Percentiles rank a stretch among this genome's conserved stretches.
These are phyloP conservation scores for Lasiodiplodia citricola DNA, from an alignment of 2,329 filamentous ascomycete species.

Conservation along the genomic window DNA sequence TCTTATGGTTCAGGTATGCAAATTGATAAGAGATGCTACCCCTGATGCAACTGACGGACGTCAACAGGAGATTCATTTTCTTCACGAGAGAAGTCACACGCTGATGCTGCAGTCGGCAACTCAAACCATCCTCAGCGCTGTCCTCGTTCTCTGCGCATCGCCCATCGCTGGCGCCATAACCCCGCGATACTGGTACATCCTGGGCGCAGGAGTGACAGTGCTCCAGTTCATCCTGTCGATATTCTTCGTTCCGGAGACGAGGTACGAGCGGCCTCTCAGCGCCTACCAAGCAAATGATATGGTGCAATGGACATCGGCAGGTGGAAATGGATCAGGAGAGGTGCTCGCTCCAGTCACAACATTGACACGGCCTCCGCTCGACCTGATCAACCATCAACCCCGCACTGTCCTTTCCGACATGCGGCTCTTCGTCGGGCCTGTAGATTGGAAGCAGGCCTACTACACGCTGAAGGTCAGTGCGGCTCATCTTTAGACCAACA, in stretches of 20 bases:
- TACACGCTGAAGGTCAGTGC: conserved; percentile 34
- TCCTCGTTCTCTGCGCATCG: conserved; percentile 48
- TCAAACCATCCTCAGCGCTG: conserved; percentile 46
- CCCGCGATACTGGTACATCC: conserved; percentile 50
- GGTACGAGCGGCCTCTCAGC: conserved; percentile 46
- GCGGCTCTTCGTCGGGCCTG: conserved; percentile 46
- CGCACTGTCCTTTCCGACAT: conserved; percentile 48
- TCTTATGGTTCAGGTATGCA: conserved; percentile 43
- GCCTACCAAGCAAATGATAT: conserved; percentile 36
- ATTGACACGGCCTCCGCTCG: conserved; percentile 36
- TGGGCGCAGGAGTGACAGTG: conserved; percentile 45
- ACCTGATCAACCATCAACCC: conserved; percentile 43
- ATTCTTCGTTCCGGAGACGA: conserved; percentile 51
- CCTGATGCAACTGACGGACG: no score
- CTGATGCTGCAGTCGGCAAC: conserved; percentile 51
- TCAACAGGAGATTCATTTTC: conserved; percentile 44
- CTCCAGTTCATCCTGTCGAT: conserved; percentile 44
- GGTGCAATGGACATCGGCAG: conserved; percentile 30
- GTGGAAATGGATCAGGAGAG: conserved; percentile 35
- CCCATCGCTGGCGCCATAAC: conserved; percentile 51
- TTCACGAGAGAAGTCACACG: conserved; percentile 50
- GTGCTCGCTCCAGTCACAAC: conserved; percentile 28
- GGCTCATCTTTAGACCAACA: neutral
- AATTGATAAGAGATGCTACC: no score
- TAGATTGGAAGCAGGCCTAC: conserved; percentile 45